Evolutionary conservation across 352 stramenopile species (phyloP), one percentile per base, ranked within the genome.

Genomic region (Phytophthora idaei): DNA sequence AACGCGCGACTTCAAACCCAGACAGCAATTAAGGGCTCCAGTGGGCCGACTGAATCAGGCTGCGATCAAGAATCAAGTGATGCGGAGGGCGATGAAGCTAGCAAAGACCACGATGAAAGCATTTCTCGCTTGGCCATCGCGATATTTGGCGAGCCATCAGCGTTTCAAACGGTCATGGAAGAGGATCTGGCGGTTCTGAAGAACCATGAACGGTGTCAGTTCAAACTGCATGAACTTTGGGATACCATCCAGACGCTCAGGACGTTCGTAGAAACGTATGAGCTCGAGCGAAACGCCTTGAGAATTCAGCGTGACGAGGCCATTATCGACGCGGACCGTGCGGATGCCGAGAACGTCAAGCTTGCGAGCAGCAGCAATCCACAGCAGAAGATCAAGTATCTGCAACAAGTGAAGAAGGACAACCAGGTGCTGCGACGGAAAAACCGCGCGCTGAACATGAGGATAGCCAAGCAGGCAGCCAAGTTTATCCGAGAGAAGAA

Each of bases 311-410:
- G 81, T 2, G 78, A 92, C 51, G 81, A 92, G 31, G 85, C 83
- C 0, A 68, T 86, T 14, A 63, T 59, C 12, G 88, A 83, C 0
- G 81, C 80, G 1, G 73, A 91, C 37, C 72, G 67, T 28, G 85
- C 83, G 41, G 85, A 84, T 75, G 61, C 73, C 12, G 64, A 88
- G 39, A 93, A 89, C 55, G 67, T 77, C 1, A 80, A 76, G 52
- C 66, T 93, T 0, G 81, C 77, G 0, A 73, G 85, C 11, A 89
- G 85, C 47, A 77, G 69, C 64, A 92, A 93, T 61, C 74, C 76
- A 4, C 80, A 90, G 57, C 78, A 87, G 62, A 83, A 84, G 54
- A 93, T 92, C 69, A 83, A 84, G 71, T 93, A 93, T 59, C 37
- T 91, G 21, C 69, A 91, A 66, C 61, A 81, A 27, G 49, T 93